Percentiles rank a stretch among this genome's conserved stretches.
Conservation (phyloP, 23 red algal species). For the Chondrus crispus region DNA sequence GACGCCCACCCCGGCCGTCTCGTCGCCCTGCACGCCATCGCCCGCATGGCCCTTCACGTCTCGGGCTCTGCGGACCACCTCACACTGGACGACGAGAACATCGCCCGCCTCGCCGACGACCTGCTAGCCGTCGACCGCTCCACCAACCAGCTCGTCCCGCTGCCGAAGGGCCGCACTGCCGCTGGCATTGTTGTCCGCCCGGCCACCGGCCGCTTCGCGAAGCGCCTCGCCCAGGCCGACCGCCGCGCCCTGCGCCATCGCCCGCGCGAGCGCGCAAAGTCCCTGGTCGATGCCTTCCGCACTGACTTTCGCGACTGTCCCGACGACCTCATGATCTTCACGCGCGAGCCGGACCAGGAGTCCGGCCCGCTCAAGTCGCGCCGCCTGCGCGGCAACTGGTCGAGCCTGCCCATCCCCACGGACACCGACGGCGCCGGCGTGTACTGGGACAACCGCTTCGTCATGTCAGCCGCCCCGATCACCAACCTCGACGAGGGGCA, state of each 20-base stretch:
- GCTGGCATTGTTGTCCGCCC: conserved; percentile 44
- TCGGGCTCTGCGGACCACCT: not conserved
- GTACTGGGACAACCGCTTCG: conserved; percentile 71
- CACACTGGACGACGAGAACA: not conserved
- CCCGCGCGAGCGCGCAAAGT: not conserved
- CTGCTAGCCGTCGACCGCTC: not conserved
- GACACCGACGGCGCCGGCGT: not conserved
- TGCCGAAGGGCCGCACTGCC: conserved; percentile 38
- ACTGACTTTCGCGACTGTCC: not conserved
- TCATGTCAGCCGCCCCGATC: not conserved
- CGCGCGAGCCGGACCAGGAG: conserved; percentile 53
- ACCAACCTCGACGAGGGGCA: not conserved
- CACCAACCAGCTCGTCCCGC: not conserved
- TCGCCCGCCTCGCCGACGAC: not conserved
- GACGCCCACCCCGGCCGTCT: not conserved
- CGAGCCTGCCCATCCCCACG: conserved; percentile 19
- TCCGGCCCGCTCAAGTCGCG: not conserved
- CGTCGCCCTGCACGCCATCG: conserved; percentile 22
- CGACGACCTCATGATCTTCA: conserved; percentile 22
- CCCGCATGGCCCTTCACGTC: conserved; percentile 23
- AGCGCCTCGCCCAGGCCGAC: not conserved
- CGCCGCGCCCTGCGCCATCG: not conserved
- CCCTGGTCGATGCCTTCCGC: not conserved
- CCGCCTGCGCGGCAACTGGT: conserved; percentile 37
- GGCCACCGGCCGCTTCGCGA: conserved; percentile 49